Conservation (phyloP, 768 basidiomycete genomes). For the Pisolithus orientalis region DNA sequence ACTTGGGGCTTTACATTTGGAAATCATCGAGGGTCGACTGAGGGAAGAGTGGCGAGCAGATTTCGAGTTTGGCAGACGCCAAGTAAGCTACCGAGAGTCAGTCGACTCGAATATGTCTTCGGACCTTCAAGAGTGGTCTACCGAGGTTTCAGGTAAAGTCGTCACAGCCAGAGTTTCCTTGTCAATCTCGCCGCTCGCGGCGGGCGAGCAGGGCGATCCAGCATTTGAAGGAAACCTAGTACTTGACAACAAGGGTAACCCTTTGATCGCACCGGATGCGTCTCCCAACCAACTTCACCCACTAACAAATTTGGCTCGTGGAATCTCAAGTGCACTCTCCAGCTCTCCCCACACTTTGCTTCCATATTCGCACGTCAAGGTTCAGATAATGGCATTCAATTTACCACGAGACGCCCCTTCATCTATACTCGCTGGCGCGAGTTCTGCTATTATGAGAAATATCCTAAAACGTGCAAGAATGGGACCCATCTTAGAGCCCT, state of each 20-base stretch:
- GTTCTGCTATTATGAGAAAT: conserved; percentile 57
- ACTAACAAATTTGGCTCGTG: conserved; percentile 53
- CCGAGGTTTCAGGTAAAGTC: conserved; percentile 55
- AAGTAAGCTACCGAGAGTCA: conserved; percentile 77
- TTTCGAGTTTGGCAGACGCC: conserved; percentile 71
- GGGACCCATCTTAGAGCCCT: conserved; percentile 78
- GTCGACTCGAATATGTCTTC: conserved; percentile 20
- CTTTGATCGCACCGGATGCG: conserved; percentile 47
- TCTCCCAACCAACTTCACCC: conserved; percentile 38
- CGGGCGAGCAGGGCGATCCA: conserved; percentile 56
- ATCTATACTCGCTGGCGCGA: conserved; percentile 59
- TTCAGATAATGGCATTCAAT: conserved; percentile 44
- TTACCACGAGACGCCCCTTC: conserved; percentile 38
- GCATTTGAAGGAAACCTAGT: conserved; percentile 78
- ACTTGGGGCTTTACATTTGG: conserved; percentile 81
- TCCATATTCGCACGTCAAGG: conserved; percentile 55
- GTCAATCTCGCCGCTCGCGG: conserved; percentile 45
- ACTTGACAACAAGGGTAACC: conserved; percentile 44
- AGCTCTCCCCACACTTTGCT: conserved; percentile 76
- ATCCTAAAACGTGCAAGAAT: conserved; percentile 55
- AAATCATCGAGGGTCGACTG: conserved; percentile 79
- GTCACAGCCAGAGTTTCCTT: conserved; percentile 48
- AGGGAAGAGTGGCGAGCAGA: conserved; percentile 72
- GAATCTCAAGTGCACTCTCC: conserved; percentile 65
- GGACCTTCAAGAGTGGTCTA: conserved; percentile 47